These are phyloP conservation scores for Chamaecrista fasciculata DNA, from an alignment of 306 rosid genomes.

Conservation along the genomic window DNA sequence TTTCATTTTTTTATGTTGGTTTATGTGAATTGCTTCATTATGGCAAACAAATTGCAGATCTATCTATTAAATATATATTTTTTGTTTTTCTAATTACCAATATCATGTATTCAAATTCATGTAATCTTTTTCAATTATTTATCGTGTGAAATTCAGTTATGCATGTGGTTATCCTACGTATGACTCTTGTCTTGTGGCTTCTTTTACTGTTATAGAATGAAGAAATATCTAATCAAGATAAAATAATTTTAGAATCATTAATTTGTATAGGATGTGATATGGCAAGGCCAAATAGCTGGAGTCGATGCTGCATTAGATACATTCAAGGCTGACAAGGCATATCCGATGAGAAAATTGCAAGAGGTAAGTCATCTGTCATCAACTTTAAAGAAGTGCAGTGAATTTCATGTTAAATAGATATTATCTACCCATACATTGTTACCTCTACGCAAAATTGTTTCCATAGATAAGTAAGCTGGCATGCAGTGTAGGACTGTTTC, in stretches of 20 bases:
- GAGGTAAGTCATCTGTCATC: conserved; percentile 51
- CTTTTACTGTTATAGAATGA: conserved; percentile 11
- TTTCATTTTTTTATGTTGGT: conserved; percentile 17
- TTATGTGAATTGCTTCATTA: background rate
- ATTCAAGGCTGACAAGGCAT: conserved; percentile 86
- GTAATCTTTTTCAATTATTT: conserved; percentile 18
- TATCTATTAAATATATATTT: background rate
- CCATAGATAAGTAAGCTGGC: conserved; percentile 24
- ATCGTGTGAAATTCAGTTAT: conserved; percentile 18
- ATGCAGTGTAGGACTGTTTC: conserved; percentile 1
- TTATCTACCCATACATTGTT: conserved; percentile 21
- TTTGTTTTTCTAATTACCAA: background rate
- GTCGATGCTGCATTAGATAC: conserved; percentile 68
- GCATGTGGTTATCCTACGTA: no score
- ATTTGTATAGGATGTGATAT: conserved; percentile 70
- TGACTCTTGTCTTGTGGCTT: conserved; percentile 22
- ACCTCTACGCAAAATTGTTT: conserved; percentile 19
- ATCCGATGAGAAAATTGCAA: conserved; percentile 62
- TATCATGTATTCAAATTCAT: conserved; percentile 20
- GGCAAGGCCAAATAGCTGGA: conserved; percentile 91
- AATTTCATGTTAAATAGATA: background rate
- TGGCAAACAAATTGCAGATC: background rate
- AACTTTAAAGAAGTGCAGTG: conserved; percentile 6
- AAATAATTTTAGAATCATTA: conserved; percentile 17
- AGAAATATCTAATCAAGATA: conserved; percentile 11